A percentile compares a stretch with the other conserved stretches of the same genome.
Evolutionary conservation across 371 early-diverging fungal genomes (phyloP).

Genomic region (Circinella minor): DNA sequence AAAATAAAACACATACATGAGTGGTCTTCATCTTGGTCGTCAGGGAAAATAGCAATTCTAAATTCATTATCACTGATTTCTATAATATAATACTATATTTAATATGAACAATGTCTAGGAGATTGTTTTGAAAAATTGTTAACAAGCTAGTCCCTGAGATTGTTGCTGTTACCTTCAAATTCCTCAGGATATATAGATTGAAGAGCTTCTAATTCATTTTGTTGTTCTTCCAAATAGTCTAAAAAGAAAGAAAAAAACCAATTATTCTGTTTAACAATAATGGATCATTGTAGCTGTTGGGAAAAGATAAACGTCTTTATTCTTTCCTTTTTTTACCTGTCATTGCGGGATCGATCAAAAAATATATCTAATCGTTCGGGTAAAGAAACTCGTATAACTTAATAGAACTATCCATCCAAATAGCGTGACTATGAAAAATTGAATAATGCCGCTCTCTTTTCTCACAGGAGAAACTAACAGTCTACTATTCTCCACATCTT

Average conservation of each 20-base stretch:
- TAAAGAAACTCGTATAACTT: neutral
- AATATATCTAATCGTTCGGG: neutral
- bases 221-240: conserved; percentile 82
- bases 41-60: conserved; percentile 57
- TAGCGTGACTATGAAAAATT: too few species aligned
- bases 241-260: conserved; percentile 2
- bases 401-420: too few species aligned
- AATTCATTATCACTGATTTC: conserved; percentile 46
- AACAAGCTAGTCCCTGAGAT: too few species aligned
- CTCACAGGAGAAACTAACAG: too few species aligned
- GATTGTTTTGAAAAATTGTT: neutral
- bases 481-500: too few species aligned
- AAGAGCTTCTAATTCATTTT: conserved; percentile 90
- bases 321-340: neutral
- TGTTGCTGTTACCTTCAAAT: conserved; percentile 64
- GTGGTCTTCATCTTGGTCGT: conserved; percentile 60
- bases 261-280: too few species aligned
- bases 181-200: conserved; percentile 93
- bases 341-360: conserved; percentile 4
- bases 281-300: too few species aligned
- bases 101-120: conserved; percentile 16
- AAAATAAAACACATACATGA: conserved; percentile 40
- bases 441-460: too few species aligned
- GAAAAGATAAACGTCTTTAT: too few species aligned
- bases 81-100: conserved; percentile 10